Evolutionary conservation across 2,329 filamentous ascomycete genomes (phyloP), one percentile per base, ranked within the genome.

Genomic region (Calonectria leucothoes): DNA sequence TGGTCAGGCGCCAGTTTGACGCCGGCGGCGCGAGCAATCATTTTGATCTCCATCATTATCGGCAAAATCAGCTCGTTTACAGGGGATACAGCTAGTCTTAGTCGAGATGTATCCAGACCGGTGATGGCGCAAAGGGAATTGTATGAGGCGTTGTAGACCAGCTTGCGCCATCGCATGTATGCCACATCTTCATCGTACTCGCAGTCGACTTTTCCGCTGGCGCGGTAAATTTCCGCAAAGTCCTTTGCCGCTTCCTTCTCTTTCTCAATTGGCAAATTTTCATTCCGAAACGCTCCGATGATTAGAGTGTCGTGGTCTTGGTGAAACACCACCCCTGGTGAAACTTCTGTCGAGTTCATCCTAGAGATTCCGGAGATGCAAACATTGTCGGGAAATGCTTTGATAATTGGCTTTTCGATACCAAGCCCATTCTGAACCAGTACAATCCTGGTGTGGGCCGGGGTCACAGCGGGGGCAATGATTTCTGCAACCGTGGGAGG

Each of bases 371-470:
- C 89, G 1, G 87, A 89, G 1, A 92, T 83, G 3, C 91, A 78
- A 0, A 86, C 78, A 70, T 90, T 91, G 4, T 79, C 66, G 0
- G 90, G 89, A 75, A 91, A 91, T 0, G 82, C 81, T 1, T 77
- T 71, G 15, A 89, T 79, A 23, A 92, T 78, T 0, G 90, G 89
- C 42, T 85, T 86, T 74, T 92, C 89, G 73, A 92, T 92, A 74
- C 92, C 91, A 11, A 93, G 82, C 0, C 91, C 91, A 76, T 93
- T 93, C 73, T 93, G 91, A 7, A 91, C 82, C 5, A 93, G 85
- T 0, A 92, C 84, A 61, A 93, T 88, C 27, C 85, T 85, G 0
- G 90, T 91, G 29, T 87, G 82, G 1, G 83, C 84, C 0, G 85
- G 84, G 0, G 87, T 88, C 2, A 92, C 82, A 2, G 89, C 89